These are phyloP conservation scores for Hyaloperonospora brassicae DNA, from an alignment of 352 stramenopile species.

Conservation along the genomic window DNA sequence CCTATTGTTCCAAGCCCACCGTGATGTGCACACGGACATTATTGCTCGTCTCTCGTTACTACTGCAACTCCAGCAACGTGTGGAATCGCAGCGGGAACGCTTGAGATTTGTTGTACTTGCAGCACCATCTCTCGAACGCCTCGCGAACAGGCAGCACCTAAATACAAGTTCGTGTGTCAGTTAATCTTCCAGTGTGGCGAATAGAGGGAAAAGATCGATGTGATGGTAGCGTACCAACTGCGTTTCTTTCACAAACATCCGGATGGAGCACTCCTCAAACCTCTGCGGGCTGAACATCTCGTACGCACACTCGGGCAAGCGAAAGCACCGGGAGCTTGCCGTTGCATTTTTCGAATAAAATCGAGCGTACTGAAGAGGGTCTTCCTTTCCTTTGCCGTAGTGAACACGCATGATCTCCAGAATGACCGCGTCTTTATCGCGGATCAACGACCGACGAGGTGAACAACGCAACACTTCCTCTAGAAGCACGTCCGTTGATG, in stretches of 20 bases:
- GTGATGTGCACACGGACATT: not conserved
- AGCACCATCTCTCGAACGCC: slow-evolving; percentile 46
- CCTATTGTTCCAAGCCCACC: slow-evolving; percentile 3
- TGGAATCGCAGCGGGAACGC: slow-evolving; percentile 32
- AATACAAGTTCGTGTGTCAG: too few species aligned
- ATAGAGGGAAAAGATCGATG: not conserved
- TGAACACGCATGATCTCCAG: slow-evolving; percentile 74
- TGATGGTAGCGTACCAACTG: slow-evolving; percentile 26
- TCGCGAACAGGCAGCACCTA: slow-evolving; percentile 40
- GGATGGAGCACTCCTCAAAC: slow-evolving; percentile 65
- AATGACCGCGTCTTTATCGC: slow-evolving; percentile 56
- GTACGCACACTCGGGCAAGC: slow-evolving; percentile 45
- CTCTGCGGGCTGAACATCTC: slow-evolving; percentile 54
- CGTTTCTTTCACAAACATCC: slow-evolving; percentile 62
- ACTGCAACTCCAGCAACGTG: slow-evolving; percentile 3
- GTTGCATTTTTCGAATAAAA: slow-evolving; percentile 76
- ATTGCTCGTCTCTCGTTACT: not conserved
- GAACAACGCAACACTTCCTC: slow-evolving; percentile 56
- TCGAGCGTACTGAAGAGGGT: slow-evolving; percentile 61
- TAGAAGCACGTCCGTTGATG: slow-evolving; percentile 42
- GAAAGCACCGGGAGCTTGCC: slow-evolving; percentile 39
- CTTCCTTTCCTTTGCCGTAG: slow-evolving; percentile 68
- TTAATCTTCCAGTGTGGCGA: not conserved
- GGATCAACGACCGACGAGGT: slow-evolving; percentile 18
- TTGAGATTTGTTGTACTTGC: slow-evolving; percentile 42